phyloP scores from a whole-genome alignment of 2,329 filamentous ascomycete genomes.

The Pleoardoris graminearum region DNA sequence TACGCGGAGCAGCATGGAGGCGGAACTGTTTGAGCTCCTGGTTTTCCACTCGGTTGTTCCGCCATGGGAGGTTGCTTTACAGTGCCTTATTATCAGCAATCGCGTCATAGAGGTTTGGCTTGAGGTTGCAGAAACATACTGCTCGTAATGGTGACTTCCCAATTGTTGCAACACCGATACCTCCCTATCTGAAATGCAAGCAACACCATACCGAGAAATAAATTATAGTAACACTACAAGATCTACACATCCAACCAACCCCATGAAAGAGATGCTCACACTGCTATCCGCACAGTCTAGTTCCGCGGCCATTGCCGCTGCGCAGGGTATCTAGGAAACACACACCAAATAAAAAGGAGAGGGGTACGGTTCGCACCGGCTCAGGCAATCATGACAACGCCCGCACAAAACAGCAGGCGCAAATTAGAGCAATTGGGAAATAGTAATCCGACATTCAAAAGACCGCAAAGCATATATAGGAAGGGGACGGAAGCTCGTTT shows the following conservation, averaged over 20 bases:
- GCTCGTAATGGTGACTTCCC: too few species aligned
- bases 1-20: too few species aligned
- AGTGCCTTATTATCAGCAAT: too few species aligned
- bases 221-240: background rate
- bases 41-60: too few species aligned
- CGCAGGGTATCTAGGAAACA: conserved; percentile 2
- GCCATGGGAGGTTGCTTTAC: too few species aligned
- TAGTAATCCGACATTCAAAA: background rate
- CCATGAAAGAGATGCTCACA: background rate
- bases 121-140: too few species aligned
- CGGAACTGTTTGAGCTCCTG: too few species aligned
- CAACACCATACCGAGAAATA: background rate
- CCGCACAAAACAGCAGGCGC: background rate
- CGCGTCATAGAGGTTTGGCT: too few species aligned
- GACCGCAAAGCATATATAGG: background rate
- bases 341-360: background rate
- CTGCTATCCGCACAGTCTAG: background rate
- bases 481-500: background rate
- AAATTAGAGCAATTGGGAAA: background rate
- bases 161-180: too few species aligned
- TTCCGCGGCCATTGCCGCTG: background rate
- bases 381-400: background rate
- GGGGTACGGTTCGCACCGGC: background rate
- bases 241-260: background rate
- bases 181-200: too few species aligned